Evolutionary conservation across 345 rosid species (phyloP).

Genomic region (Dovyalis caffra): DNA sequence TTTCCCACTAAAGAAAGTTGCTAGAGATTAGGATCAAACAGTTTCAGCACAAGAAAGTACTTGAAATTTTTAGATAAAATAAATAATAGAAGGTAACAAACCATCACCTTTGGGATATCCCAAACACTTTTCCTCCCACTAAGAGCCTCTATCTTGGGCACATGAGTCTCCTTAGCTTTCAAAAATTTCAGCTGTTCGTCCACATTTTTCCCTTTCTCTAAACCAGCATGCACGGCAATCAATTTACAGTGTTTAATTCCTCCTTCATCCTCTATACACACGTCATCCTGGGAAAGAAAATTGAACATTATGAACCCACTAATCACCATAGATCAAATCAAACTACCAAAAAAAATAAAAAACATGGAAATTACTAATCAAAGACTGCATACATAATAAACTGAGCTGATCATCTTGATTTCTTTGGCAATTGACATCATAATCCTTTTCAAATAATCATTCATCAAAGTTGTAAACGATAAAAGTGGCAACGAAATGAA

Average conservation of each 20-base stretch:
- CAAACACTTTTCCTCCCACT: conserved; percentile 69
- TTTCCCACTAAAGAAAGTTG: background rate
- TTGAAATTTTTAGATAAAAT: no score
- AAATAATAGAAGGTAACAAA: background rate
- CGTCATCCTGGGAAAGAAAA: conserved; percentile 53
- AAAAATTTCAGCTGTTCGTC: conserved; percentile 50
- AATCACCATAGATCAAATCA: background rate
- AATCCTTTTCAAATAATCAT: background rate
- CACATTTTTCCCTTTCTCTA: conserved; percentile 55
- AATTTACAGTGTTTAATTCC: conserved; percentile 57
- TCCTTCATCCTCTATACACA: conserved; percentile 48
- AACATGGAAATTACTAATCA: background rate
- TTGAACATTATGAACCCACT: conserved; percentile 6
- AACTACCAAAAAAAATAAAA: background rate
- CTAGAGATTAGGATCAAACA: background rate
- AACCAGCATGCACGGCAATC: conserved; percentile 78
- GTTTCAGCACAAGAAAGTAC: conserved; percentile 1
- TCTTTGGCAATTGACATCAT: background rate
- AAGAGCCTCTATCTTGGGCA: conserved; percentile 59
- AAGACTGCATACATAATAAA: background rate
- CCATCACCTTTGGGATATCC: conserved; percentile 75
- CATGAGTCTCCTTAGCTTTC: conserved; percentile 58
- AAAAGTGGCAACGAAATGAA: background rate
- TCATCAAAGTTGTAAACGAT: background rate
- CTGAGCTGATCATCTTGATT: background rate